Base-by-base conservation (phyloP, 164 flowering plant species). In the Paratinospora sagittata region DNA sequence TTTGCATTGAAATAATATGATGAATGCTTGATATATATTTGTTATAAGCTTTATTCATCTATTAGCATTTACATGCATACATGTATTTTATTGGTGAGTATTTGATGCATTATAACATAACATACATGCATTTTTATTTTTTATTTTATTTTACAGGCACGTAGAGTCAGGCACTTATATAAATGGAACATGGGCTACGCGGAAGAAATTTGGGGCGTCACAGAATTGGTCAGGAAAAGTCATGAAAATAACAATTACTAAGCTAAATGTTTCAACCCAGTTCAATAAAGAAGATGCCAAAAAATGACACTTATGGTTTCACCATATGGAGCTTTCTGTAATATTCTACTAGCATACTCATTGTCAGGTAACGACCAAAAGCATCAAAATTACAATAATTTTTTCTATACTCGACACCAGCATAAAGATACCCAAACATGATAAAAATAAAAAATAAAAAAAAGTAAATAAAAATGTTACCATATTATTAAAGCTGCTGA, bases 401-500 rank as follows among this genome's bases (percentile, higher is more conserved):
- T 49, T n/a, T n/a, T n/a, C 3, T 13, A 49, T 19, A 13, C 2
- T 49, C 3, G 16, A 17, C 57, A 13, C 19, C 1, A 17, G 57
- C 19, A 14, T 3, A 49, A 49, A 6, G 16, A 17, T 6, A 10
- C 57, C n/a, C n/a, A n/a, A 10, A 49, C 57, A 12, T 49, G 14
- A 49, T 3, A 10, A 10, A 19, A 57, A 66, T n/a, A 11, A 7
- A 33, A 62, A 61, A 68, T 7, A 8, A 45, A 26, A 45, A 52
- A 65, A 23, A 63, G 49, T 23, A 52, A 49, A 23, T 8, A 62
- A 52, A 63, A 27, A 52, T 2, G 14, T 30, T 85, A 93, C 98
- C 99, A 96, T 81, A 96, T 89, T 0, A 91, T 63, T 76, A 96
- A 77, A 73, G 97, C 96, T 49, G 99, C 99, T 47, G 99, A 85